These are phyloP conservation scores for Penicillium palitans DNA, from an alignment of 2,329 filamentous ascomycete species.

Conservation along the genomic window DNA sequence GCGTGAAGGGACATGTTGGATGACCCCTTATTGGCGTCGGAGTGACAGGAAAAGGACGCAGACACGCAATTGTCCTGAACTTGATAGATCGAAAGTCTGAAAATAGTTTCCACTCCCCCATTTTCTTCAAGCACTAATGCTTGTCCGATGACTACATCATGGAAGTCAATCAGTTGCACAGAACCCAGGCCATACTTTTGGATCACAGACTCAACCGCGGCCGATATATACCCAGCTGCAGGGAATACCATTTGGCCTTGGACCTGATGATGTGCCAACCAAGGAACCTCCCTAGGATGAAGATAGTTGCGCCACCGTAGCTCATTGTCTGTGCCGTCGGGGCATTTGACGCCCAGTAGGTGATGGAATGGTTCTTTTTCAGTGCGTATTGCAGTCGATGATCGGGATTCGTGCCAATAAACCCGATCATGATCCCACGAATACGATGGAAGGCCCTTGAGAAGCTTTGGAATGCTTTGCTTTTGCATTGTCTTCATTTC, in stretches of 20 bases:
- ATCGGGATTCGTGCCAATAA: slow-evolving; percentile 27
- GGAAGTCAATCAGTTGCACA: slow-evolving; percentile 26
- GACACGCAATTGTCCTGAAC: neutral
- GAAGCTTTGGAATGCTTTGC: neutral
- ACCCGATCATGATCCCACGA: slow-evolving; percentile 26
- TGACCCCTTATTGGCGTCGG: slow-evolving; percentile 17
- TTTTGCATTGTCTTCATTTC: neutral
- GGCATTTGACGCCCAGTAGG: slow-evolving; percentile 22
- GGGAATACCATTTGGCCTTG: slow-evolving; percentile 36
- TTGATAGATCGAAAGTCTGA: slow-evolving; percentile 22
- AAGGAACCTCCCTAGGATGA: slow-evolving; percentile 32
- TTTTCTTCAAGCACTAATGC: slow-evolving; percentile 31
- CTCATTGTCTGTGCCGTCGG: slow-evolving; percentile 21
- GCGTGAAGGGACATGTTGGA: slow-evolving; percentile 20
- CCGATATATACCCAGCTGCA: slow-evolving; percentile 31
- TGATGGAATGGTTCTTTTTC: slow-evolving; percentile 19
- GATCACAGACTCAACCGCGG: slow-evolving; percentile 28
- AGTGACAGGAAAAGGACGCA: slow-evolving; percentile 24
- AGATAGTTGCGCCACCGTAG: slow-evolving; percentile 36
- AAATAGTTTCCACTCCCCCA: slow-evolving; percentile 21
- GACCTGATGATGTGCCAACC: slow-evolving; percentile 37
- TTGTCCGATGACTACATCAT: slow-evolving; percentile 27
- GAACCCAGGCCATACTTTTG: slow-evolving; percentile 14
- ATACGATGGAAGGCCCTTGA: slow-evolving; percentile 24
- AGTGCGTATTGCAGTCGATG: slow-evolving; percentile 13